Base-by-base conservation (phyloP, 768 basidiomycete genomes). In the Serendipita indica region DNA sequence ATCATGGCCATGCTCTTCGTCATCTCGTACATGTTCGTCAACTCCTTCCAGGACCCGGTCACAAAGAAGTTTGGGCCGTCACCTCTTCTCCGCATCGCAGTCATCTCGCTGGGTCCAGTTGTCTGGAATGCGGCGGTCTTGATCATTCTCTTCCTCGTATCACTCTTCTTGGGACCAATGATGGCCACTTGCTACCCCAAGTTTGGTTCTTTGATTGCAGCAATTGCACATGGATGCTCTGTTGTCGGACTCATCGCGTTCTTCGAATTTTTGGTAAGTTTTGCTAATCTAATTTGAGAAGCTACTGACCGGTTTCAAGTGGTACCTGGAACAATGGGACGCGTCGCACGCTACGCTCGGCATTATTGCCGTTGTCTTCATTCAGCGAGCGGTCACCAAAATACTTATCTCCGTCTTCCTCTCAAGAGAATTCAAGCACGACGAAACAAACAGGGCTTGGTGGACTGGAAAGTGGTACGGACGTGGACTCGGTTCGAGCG, bases 391-490 rank as follows among this genome's bases (percentile, higher is more conserved):
- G 16, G 72, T 97, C 61, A 84, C 93, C 79, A 98, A 98, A 77
- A 77, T 91, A 60, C 74, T 96, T 59, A 98, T 99, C 66, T 77
- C 93, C 0, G 85, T 94, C 61, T 91, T 93, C 80, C 74, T 98
- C 34, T 86, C 92, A 37, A 86, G 96, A 62, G 96, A 99, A 71
- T 96, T 96, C 79, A 99, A 99, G 74, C 92, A 98, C 69, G 96
- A 99, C 69, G 93, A 98, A 72, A 93, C 90, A 33, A 98, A 98
- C 73, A 79, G 90, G 27, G 93, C 93, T 4, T 99, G 94, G 94
- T 99, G 96, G 96, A 94, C 93, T 32, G 93, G 92, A 46, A 77
- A 83, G 67, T 97, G 96, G 96, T 94, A 92, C 69, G 93, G 93
- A 39, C 84, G 92, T 56, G 91, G 91, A 3, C 78, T 99, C 25